Conservation (phyloP, 768 basidiomycete genomes). For the Rhizopogon salebrosus region DNA sequence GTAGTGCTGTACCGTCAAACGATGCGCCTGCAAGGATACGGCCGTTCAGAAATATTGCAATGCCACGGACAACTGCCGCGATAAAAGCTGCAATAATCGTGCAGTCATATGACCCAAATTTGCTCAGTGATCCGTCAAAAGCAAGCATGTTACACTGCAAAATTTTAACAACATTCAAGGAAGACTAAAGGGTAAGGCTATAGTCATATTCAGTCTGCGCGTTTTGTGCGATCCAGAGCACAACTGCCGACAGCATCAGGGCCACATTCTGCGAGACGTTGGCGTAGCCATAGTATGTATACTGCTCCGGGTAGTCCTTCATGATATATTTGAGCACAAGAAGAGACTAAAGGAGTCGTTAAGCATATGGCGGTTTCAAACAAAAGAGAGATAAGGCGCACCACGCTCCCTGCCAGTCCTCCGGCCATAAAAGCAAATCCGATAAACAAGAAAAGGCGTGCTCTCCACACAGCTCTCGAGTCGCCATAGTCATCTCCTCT, state of each 20-base stretch:
- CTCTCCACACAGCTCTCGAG: constrained; percentile 84
- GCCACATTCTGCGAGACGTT: constrained; percentile 92
- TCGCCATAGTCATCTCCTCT: constrained; percentile 80
- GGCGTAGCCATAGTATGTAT: constrained; percentile 88
- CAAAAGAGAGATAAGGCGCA: constrained; percentile 37
- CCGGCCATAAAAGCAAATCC: constrained; percentile 98
- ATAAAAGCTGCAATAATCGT: no score
- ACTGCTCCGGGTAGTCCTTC: constrained; percentile 64
- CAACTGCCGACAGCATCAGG: constrained; percentile 78
- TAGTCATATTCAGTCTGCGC: constrained; percentile 89
- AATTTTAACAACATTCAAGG: background rate
- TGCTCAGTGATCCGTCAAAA: no score
- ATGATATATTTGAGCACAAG: constrained; percentile 89
- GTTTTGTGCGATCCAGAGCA: constrained; percentile 91
- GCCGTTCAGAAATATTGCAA: constrained; percentile 17
- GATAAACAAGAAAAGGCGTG: constrained; percentile 84
- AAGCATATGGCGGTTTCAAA: background rate
- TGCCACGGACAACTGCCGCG: no score
- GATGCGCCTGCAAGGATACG: constrained; percentile 8
- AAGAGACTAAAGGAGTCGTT: constrained; percentile 51
- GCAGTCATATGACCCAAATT: no score
- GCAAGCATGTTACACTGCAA: background rate
- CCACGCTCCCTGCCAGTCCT: constrained; percentile 93
- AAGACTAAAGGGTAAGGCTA: constrained; percentile 62
- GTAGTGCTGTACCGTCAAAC: background rate